Evolutionary conservation across 768 basidiomycete species (phyloP), one percentile per base, ranked within the genome.

Genomic region (Vishniacozyma victoriae): DNA sequence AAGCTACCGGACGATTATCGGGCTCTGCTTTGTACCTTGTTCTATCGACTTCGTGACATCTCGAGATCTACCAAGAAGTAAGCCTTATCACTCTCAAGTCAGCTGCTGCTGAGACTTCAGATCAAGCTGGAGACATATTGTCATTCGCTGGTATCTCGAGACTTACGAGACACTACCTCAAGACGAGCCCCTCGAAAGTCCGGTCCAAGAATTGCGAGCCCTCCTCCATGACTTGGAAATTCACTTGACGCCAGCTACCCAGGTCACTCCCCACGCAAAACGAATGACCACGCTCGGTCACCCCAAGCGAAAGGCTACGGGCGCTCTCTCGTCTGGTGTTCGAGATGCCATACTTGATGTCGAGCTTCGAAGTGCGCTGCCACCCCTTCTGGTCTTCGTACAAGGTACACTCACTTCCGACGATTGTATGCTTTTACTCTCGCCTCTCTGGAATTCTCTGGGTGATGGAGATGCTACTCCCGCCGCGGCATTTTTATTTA

Each of bases 361-460:
- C n/a, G n/a, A n/a, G n/a, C n/a, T n/a, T n/a, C 29, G n/a, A 9
- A n/a, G n/a, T 33, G 29, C 29, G 9, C 29, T 33, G 9, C 14
- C 38, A 3, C 25, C 26, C 31, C 37, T 54, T 1, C 33, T 65
- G 18, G 63, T 65, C n/a, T 35, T 44, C 1, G 36, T 59, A 0
- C 63, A 65, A 20, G 44, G 49, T 20, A 54, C 51, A 33, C 41
- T 59, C n/a, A 18, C 52, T 3, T 18, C n/a, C 18, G 60, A 65
- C 24, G 54, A 61, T n/a, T 65, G 63, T 59, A 24, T 16, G 13
- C n/a, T n/a, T n/a, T n/a, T n/a, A n/a, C n/a, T n/a, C n/a, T n/a
- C n/a, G n/a, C n/a, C n/a, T n/a, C n/a, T n/a, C n/a, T n/a, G n/a
- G n/a, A n/a, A n/a, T n/a, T n/a, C n/a, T n/a, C n/a, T n/a, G n/a